Percentiles rank a stretch among this genome's conserved stretches.
phyloP scores from a whole-genome alignment of 1,284 basidiomycete species.

The Athelia psychrophila region DNA sequence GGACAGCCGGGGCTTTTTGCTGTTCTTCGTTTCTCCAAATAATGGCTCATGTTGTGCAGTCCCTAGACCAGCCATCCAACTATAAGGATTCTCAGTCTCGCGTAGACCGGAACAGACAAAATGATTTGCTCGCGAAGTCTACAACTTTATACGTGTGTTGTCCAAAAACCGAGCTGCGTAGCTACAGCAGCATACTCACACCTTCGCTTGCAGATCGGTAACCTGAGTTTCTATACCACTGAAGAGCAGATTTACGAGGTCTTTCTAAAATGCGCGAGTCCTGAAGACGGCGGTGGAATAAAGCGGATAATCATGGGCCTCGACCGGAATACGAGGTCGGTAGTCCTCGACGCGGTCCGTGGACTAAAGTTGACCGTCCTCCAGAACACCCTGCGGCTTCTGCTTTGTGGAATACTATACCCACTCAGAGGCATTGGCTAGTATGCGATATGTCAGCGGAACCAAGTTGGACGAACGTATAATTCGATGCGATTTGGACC shows the following conservation, averaged over 20 bases:
- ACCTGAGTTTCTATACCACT: conserved; percentile 96
- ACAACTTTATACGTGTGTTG: conserved; percentile 73
- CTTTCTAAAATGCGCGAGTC: conserved; percentile 88
- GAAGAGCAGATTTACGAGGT: conserved; percentile 99
- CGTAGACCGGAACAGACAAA: conserved; percentile 67
- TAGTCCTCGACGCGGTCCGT: conserved; percentile 1
- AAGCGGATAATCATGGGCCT: conserved; percentile 99
- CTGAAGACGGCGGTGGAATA: conserved; percentile 92
- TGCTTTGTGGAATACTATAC: conserved; percentile 99
- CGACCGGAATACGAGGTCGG: conserved; percentile 89
- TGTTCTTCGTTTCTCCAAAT: conserved; percentile 5
- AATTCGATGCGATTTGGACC: conserved; percentile 96
- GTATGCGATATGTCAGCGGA: conserved; percentile 92
- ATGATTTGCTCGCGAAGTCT: conserved; percentile 69
- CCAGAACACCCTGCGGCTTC: conserved; percentile 96
- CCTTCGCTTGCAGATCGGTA: conserved; percentile 71
- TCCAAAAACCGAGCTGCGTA: not conserved
- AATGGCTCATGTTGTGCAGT: conserved; percentile 87
- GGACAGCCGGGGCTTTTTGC: not conserved
- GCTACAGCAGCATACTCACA: conserved; percentile 6
- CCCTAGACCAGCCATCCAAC: conserved; percentile 91
- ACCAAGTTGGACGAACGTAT: conserved; percentile 99
- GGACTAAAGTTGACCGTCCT: not conserved
- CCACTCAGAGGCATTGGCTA: conserved; percentile 90
- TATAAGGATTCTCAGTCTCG: conserved; percentile 90